Base-by-base conservation (phyloP, 768 basidiomycete genomes). In the Naganishia friedmannii region DNA sequence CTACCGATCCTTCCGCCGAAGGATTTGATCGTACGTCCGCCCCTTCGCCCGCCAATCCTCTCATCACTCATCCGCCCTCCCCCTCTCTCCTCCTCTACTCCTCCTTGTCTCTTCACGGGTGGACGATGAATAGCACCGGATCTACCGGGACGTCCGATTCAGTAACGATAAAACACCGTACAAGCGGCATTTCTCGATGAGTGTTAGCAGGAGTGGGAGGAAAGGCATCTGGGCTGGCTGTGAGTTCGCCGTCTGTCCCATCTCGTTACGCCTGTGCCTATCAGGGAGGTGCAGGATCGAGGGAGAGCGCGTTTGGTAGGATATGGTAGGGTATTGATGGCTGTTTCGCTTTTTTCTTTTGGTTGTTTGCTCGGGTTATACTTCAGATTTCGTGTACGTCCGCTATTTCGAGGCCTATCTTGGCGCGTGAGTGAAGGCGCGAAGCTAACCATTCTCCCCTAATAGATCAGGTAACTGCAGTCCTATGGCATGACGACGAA, bases 201-300 rank as follows among this genome's bases (percentile, higher is more conserved):
- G 88, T 66, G 91, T 94, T 74, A 93, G 92, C 3, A 84, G 96
- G 56, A 90, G 90, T 32, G 95, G 95, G 2, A 83, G 90, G 51
- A 98, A 97, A 76, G 92, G 94, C 0, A 86, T 89, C 15, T 97
- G 92, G 79, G 93, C 93, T 26, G 85, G 84, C 21, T 94, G 93
- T 91, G 78, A 82, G 90, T 85, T n/a, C 10, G 34, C 34, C 12
- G 34, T 28, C 12, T 26, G 7, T 51, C 12, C 48, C 4, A 12
- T 12, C 21, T 51, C 12, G n/a, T 37, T 26, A 5, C 4, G 4
- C 48, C n/a, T n/a, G n/a, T n/a, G n/a, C n/a, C n/a, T n/a, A n/a
- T n/a, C n/a, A n/a, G n/a, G n/a, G n/a, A n/a, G n/a, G n/a, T n/a
- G n/a, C n/a, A n/a, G n/a, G n/a, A n/a, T n/a, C n/a, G n/a, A n/a